These are phyloP conservation scores for Mycena citricolor DNA, from an alignment of 1,284 basidiomycete species.

Conservation along the genomic window DNA sequence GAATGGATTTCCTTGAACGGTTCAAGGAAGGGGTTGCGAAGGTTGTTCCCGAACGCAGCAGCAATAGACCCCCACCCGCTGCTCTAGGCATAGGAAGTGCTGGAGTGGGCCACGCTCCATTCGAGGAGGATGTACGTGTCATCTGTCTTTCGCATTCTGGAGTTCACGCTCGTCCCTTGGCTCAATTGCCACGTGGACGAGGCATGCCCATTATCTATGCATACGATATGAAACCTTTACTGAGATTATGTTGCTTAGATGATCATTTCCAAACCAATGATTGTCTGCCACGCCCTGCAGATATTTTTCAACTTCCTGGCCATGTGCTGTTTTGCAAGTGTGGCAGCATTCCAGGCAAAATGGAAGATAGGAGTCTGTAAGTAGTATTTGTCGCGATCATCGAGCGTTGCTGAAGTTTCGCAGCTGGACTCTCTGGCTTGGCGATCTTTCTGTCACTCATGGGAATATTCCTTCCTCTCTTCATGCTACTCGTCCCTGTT, in stretches of 20 bases:
- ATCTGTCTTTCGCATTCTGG: slow-evolving; percentile 33
- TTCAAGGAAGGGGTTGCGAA: too few relatives aligned
- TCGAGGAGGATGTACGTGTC: slow-evolving; percentile 67
- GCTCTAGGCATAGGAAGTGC: slow-evolving; percentile 52
- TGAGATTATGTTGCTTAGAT: slow-evolving; percentile 47
- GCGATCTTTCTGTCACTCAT: slow-evolving; percentile 76
- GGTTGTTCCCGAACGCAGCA: too few relatives aligned
- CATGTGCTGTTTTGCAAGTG: slow-evolving; percentile 84
- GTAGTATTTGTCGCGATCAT: slow-evolving; percentile 36
- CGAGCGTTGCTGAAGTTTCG: slow-evolving; percentile 8
- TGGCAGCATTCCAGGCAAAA: slow-evolving; percentile 83
- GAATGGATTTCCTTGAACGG: too few relatives aligned
- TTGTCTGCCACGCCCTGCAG: slow-evolving; percentile 68
- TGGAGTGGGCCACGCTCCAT: slow-evolving; percentile 58
- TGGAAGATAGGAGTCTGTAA: slow-evolving; percentile 80
- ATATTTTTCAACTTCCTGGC: slow-evolving; percentile 87
- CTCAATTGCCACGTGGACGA: slow-evolving; percentile 8
- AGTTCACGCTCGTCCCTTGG: slow-evolving; percentile 34
- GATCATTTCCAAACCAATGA: slow-evolving; percentile 80
- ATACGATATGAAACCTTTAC: too few relatives aligned
- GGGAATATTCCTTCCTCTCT: slow-evolving; percentile 68
- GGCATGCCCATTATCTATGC: too few relatives aligned
- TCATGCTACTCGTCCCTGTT: slow-evolving; percentile 77
- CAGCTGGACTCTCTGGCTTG: slow-evolving; percentile 84
- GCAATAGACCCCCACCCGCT: slow-evolving; percentile 37